Percentiles rank a stretch among this genome's conserved stretches.
Evolutionary conservation across 345 rosid species (phyloP).

Genomic region (Pistacia integerrima): DNA sequence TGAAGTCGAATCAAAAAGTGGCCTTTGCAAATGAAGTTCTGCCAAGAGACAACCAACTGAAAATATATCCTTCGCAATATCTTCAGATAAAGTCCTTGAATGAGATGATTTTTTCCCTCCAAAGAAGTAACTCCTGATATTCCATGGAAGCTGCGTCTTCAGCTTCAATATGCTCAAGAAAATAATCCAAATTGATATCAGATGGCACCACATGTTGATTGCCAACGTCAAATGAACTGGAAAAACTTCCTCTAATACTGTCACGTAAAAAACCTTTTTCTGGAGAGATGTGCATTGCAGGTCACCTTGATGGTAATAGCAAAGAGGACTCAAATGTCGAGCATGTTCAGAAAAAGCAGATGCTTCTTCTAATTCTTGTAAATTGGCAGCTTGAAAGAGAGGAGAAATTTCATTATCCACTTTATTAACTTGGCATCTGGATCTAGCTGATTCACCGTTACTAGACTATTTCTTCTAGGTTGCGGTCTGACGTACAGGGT

Average conservation of each 20-base stretch:
- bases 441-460: slow-evolving; percentile 33
- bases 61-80: slow-evolving; percentile 69
- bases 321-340: slow-evolving; percentile 62
- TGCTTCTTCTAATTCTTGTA: slow-evolving; percentile 74
- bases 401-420: slow-evolving; percentile 40
- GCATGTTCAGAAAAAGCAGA: slow-evolving; percentile 76
- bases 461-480: slow-evolving; percentile 30
- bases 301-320: slow-evolving; percentile 31
- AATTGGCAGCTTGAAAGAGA: slow-evolving; percentile 50
- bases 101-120: slow-evolving; percentile 63
- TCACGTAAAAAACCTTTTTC: slow-evolving; percentile 31
- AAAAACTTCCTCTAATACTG: slow-evolving; percentile 30
- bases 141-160: slow-evolving; percentile 53
- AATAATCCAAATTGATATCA: slow-evolving; percentile 52
- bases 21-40: slow-evolving; percentile 72
- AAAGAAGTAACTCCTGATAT: slow-evolving; percentile 66
- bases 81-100: slow-evolving; percentile 38
- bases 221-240: slow-evolving; percentile 38
- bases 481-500: slow-evolving; percentile 59
- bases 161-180: slow-evolving; percentile 70
- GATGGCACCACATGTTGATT: slow-evolving; percentile 33
- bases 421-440: slow-evolving; percentile 39
- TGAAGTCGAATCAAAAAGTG: slow-evolving; percentile 73
- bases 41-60: slow-evolving; percentile 83
- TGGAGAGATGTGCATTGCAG: slow-evolving; percentile 30